A percentile compares a stretch with the other conserved stretches of the same genome.
Evolutionary conservation across 2,329 filamentous ascomycete genomes (phyloP).

Genomic region (Fusarium anguioides): DNA sequence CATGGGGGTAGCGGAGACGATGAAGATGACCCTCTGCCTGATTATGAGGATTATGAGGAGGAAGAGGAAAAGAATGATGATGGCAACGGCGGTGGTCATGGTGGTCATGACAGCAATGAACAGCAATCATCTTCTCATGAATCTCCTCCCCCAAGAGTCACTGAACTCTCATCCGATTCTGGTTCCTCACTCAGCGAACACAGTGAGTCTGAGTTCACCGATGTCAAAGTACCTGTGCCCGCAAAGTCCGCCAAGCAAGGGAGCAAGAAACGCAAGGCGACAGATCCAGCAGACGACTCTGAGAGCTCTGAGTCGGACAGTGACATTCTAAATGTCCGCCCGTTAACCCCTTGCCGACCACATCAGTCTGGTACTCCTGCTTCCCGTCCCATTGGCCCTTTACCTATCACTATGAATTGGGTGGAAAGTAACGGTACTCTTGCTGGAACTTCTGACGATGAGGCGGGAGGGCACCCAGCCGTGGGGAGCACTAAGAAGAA

Average conservation of each 20-base stretch:
- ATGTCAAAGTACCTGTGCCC: not conserved
- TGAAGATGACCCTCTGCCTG: not conserved
- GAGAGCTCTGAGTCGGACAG: not conserved
- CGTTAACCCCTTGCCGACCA: not conserved
- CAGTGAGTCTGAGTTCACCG: not conserved
- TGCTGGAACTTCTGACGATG: too few relatives aligned
- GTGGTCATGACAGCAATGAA: not conserved
- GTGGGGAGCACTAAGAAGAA: too few relatives aligned
- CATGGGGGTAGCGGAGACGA: too few relatives aligned
- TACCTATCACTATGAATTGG: too few relatives aligned
- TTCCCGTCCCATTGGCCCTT: too few relatives aligned
- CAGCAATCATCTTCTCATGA: not conserved
- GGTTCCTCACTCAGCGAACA: too few relatives aligned
- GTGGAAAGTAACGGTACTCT: too few relatives aligned
- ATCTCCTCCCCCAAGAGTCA: not conserved
- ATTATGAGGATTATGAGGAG: not conserved
- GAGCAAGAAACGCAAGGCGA: not conserved
- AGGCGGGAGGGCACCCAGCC: too few relatives aligned
- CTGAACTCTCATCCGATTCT: not conserved
- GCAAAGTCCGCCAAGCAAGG: not conserved
- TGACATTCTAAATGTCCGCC: slow-evolving; percentile 1
- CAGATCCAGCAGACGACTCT: not conserved
- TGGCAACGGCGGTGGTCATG: too few relatives aligned
- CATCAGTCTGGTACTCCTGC: too few relatives aligned
- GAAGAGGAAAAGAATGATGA: too few relatives aligned